These are phyloP conservation scores for Russula ochroleuca DNA, from an alignment of 768 basidiomycete genomes.

Conservation along the genomic window DNA sequence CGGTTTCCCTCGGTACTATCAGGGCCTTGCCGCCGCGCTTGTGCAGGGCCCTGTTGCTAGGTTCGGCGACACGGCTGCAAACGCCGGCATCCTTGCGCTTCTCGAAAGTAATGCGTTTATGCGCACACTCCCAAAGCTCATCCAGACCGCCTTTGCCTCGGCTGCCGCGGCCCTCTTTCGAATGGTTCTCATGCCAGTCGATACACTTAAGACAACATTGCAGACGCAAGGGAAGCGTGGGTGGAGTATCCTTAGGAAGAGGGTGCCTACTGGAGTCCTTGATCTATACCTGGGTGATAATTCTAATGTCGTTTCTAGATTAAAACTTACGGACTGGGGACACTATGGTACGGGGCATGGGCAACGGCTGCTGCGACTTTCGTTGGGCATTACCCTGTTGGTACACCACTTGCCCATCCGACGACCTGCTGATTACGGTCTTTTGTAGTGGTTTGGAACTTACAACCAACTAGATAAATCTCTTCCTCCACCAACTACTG, in stretches of 20 bases:
- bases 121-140: constrained; percentile 51
- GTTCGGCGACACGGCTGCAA: constrained; percentile 95
- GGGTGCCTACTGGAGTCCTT: constrained; percentile 42
- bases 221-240: constrained; percentile 84
- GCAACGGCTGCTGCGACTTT: constrained; percentile 94
- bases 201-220: constrained; percentile 92
- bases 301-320: constrained; percentile 41
- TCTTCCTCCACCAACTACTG: constrained; percentile 53
- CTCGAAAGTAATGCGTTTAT: constrained; percentile 72
- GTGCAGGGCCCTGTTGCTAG: constrained; percentile 80
- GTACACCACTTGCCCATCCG: constrained; percentile 25
- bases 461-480: constrained; percentile 73
- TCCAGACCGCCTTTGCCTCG: constrained; percentile 79
- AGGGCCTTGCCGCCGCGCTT: constrained; percentile 80
- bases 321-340: constrained; percentile 66
- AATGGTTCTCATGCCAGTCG: constrained; percentile 89
- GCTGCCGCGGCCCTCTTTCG: constrained; percentile 78
- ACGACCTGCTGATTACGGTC: not conserved
- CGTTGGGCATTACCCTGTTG: constrained; percentile 83
- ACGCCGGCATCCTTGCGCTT: constrained; percentile 85
- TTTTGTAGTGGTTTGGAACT: constrained; percentile 68
- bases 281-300: not conserved
- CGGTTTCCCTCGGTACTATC: constrained; percentile 80
- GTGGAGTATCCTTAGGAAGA: constrained; percentile 55
- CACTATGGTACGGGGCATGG: constrained; percentile 86